Evolutionary conservation across 2,329 filamentous ascomycete genomes (phyloP).

Genomic region (Apiospora kogelbergensis): DNA sequence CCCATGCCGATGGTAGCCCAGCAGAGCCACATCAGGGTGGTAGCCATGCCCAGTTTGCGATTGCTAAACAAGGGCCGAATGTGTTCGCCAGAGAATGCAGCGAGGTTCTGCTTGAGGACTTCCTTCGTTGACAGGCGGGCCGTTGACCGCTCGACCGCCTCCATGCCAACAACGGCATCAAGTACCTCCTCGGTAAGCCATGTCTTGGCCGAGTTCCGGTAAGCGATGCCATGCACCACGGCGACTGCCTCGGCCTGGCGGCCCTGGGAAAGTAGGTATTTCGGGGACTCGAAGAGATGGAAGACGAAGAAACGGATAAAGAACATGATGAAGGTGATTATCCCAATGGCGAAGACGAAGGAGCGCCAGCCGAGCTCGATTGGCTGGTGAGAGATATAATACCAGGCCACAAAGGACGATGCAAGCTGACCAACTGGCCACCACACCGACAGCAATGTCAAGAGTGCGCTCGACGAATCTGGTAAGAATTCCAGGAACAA

Average conservation of each 20-base stretch:
- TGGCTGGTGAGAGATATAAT: constrained; percentile 68
- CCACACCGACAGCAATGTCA: constrained; percentile 82
- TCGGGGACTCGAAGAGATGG: constrained; percentile 81
- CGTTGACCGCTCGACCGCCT: constrained; percentile 25
- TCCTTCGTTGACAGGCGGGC: constrained; percentile 31
- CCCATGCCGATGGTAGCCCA: constrained; percentile 85
- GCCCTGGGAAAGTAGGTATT: constrained; percentile 75
- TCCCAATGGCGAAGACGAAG: constrained; percentile 69
- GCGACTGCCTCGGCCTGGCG: constrained; percentile 77
- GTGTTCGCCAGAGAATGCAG: constrained; percentile 65
- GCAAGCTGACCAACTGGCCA: constrained; percentile 83
- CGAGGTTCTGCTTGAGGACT: constrained; percentile 59
- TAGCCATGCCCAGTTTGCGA: constrained; percentile 52
- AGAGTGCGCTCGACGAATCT: constrained; percentile 67
- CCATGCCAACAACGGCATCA: constrained; percentile 51
- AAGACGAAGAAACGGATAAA: constrained; percentile 77
- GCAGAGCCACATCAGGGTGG: constrained; percentile 68
- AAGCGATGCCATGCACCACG: constrained; percentile 76
- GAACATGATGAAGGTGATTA: constrained; percentile 76
- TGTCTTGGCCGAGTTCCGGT: constrained; percentile 67
- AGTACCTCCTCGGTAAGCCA: constrained; percentile 75
- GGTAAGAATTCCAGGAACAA: constrained; percentile 84
- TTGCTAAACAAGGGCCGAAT: constrained; percentile 65
- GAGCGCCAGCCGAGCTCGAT: constrained; percentile 75
- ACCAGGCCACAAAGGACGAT: constrained; percentile 73